Evolutionary conservation across 129 eudicot species (phyloP).

Genomic region (Deinandra increscens): DNA sequence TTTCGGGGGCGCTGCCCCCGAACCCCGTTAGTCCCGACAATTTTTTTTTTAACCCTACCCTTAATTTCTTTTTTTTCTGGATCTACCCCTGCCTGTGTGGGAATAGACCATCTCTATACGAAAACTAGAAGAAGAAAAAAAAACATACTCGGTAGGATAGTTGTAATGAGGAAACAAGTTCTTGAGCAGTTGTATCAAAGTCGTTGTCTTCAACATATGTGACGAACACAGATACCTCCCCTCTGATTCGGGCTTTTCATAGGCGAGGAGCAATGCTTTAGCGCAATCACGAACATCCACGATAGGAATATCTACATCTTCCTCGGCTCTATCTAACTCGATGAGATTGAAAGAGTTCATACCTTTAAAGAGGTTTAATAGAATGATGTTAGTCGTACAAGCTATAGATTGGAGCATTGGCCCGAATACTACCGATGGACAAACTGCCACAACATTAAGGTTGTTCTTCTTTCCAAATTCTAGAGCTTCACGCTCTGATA

Average conservation of each 20-base stretch:
- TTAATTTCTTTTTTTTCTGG: too few relatives aligned
- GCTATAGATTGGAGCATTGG: slow-evolving; percentile 41
- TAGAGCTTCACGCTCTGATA: slow-evolving; percentile 35
- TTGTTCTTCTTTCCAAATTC: slow-evolving; percentile 22
- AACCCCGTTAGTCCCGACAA: too few relatives aligned
- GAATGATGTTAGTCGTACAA: slow-evolving; percentile 20
- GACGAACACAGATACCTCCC: slow-evolving; percentile 41
- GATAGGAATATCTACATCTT: slow-evolving; percentile 4
- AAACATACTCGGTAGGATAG: slow-evolving; percentile 34
- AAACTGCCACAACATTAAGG: slow-evolving; percentile 35
- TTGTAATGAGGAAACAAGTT: slow-evolving; percentile 28
- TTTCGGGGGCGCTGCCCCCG: too few relatives aligned
- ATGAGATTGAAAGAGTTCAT: slow-evolving; percentile 13
- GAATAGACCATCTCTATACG: too few relatives aligned
- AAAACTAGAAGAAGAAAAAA: background rate
- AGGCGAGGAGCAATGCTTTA: slow-evolving; percentile 32
- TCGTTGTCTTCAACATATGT: background rate
- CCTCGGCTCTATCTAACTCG: slow-evolving; percentile 12
- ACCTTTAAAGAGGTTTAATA: slow-evolving; percentile 34
- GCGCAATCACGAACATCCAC: slow-evolving; percentile 41
- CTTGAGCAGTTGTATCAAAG: slow-evolving; percentile 22
- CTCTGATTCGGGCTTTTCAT: slow-evolving; percentile 39
- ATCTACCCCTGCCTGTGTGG: too few relatives aligned
- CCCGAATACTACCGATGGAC: slow-evolving; percentile 38
- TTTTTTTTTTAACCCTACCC: too few relatives aligned